Evolutionary conservation across 78 protist genomes (phyloP), one percentile per base, ranked within the genome.

Genomic region (Dictyostelium capitatum): DNA sequence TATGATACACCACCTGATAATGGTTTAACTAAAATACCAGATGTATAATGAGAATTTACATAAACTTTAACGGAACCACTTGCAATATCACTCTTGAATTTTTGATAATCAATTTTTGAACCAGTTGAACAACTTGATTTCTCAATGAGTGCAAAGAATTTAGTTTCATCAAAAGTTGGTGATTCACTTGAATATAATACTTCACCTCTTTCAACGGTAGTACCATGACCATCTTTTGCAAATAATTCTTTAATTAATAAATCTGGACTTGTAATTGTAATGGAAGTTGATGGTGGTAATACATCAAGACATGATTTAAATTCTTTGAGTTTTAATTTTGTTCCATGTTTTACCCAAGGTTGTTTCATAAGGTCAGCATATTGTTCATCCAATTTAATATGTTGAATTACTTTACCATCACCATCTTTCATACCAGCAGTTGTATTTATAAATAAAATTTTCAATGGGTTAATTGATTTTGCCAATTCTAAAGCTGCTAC

Each of bases 271-370:
- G 96, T 94, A 54, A 94, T 78, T 6, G 92, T 80, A 37, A 94
- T 83, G 9, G 87, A 48, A 17, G 94, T 64, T 15, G 87, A 79
- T 72, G 57, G 81, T 69, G 96, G 94, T 23, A 94, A 74, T 17
- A 30, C n/a, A 37, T 73, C 82, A 46, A 95, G 80, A 62, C 90
- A 48, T 3, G 70, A 89, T 64, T 77, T 79, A 20, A 95, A 79
- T 37, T 90, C 95, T 14, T 62, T 56, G 1, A 95, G 56, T 77
- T 95, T 95, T 37, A 95, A 73, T 79, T 82, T 90, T 37, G 97
- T 95, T 4, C 97, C 97, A 62, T 89, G 87, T 74, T 89, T 95
- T 37, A 90, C 95, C 95, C 95, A 90, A 6, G 95, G 87, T 80
- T 95, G 92, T 74, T 82, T 75, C 97, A 95, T 89, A 3, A 95